Percentiles rank a stretch among this genome's conserved stretches.
Evolutionary conservation across 768 basidiomycete species (phyloP).

Genomic region (Mycena vitilis): DNA sequence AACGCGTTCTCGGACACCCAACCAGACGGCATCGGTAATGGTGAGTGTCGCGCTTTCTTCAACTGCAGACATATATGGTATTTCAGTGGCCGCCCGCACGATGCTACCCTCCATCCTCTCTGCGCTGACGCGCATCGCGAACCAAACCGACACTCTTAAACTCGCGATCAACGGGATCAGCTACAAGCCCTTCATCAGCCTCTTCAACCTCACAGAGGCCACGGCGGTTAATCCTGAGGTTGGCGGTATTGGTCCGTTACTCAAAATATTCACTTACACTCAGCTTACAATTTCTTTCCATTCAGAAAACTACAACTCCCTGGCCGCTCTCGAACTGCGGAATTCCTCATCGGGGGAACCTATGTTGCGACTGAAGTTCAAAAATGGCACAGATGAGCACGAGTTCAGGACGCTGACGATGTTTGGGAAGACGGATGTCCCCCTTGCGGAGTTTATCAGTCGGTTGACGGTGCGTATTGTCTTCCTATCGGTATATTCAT

Average conservation of each 20-base stretch:
- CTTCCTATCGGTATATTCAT: neutral
- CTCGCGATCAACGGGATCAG: conserved; percentile 60
- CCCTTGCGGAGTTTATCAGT: conserved; percentile 53
- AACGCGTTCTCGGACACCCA: conserved; percentile 54
- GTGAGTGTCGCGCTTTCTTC: conserved; percentile 37
- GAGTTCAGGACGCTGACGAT: conserved; percentile 49
- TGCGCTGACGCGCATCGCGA: conserved; percentile 55
- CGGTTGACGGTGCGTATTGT: conserved; percentile 48
- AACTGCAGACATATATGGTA: neutral
- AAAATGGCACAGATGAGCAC: conserved; percentile 57
- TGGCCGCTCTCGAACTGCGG: conserved; percentile 57
- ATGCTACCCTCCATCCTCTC: conserved; percentile 60
- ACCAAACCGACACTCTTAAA: conserved; percentile 54
- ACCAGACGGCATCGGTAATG: conserved; percentile 59
- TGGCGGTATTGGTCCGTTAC: conserved; percentile 49
- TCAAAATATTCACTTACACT: neutral
- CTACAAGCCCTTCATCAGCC: conserved; percentile 68
- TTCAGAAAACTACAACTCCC: conserved; percentile 56
- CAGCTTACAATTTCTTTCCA: neutral
- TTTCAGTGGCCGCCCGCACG: conserved; percentile 60
- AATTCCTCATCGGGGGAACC: conserved; percentile 46
- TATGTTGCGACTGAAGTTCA: conserved; percentile 59
- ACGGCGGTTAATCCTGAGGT: conserved; percentile 52
- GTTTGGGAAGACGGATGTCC: conserved; percentile 49
- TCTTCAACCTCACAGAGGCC: conserved; percentile 69